A percentile compares a stretch with the other conserved stretches of the same genome.
phyloP scores from a whole-genome alignment of 768 basidiomycete genomes.

The Arthromyces matolae region DNA sequence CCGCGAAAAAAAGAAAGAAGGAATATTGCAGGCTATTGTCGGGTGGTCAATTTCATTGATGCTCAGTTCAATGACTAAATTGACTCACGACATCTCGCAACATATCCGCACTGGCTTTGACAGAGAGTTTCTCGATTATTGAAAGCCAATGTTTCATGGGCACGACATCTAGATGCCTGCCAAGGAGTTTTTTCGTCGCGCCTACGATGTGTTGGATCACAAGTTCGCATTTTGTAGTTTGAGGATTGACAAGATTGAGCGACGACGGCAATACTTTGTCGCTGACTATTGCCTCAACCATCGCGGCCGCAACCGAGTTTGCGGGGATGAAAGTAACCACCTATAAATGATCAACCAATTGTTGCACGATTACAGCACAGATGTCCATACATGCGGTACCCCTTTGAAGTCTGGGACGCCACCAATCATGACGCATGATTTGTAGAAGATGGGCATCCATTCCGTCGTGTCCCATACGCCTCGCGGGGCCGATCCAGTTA shows the following conservation, averaged over 20 bases:
- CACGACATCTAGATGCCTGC: slow-evolving; percentile 12
- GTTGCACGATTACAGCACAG: background rate
- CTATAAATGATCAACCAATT: too few relatives aligned
- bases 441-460: slow-evolving; percentile 33
- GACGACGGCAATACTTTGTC: slow-evolving; percentile 14
- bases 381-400: background rate
- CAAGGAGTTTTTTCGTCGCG: slow-evolving; percentile 10
- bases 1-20: too few relatives aligned
- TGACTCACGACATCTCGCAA: too few relatives aligned
- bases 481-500: slow-evolving; percentile 28
- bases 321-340: slow-evolving; percentile 33
- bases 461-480: slow-evolving; percentile 33
- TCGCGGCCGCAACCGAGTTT: slow-evolving; percentile 22
- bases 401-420: slow-evolving; percentile 21
- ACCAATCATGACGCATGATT: slow-evolving; percentile 23
- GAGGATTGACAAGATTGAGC: slow-evolving; percentile 33
- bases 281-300: slow-evolving; percentile 29
- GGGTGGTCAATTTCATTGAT: too few relatives aligned
- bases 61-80: too few relatives aligned
- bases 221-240: slow-evolving; percentile 28
- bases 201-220: slow-evolving; percentile 13
- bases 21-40: too few relatives aligned
- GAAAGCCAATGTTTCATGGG: too few relatives aligned
- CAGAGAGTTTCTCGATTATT: too few relatives aligned
- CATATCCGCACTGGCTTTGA: too few relatives aligned